phyloP scores from a whole-genome alignment of 257 asterid species.

The Scutellaria baicalensis region DNA sequence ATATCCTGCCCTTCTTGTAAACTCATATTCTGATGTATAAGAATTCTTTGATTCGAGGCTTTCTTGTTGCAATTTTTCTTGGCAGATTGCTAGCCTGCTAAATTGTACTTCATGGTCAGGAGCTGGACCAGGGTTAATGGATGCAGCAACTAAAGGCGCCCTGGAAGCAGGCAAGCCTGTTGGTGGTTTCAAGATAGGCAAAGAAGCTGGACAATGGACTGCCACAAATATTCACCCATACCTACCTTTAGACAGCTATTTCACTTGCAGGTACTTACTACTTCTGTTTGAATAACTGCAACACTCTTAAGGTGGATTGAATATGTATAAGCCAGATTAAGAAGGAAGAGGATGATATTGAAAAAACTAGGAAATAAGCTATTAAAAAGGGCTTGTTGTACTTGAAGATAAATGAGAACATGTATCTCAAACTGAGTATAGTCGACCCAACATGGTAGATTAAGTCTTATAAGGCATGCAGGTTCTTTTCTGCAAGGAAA shows the following conservation, averaged over 20 bases:
- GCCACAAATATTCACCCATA: slow-evolving; percentile 65
- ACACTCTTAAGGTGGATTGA: background rate
- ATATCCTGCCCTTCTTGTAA: background rate
- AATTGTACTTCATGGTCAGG: slow-evolving; percentile 94
- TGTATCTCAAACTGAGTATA: background rate
- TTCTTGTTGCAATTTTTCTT: slow-evolving; percentile 1
- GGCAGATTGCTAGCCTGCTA: slow-evolving; percentile 65
- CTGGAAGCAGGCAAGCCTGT: slow-evolving; percentile 76
- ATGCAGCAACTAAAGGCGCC: slow-evolving; percentile 92
- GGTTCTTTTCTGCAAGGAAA: slow-evolving; percentile 93
- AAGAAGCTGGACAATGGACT: slow-evolving; percentile 95
- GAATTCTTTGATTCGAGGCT: slow-evolving; percentile 10
- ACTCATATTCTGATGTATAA: background rate
- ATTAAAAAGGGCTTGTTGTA: background rate
- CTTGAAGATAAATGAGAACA: background rate
- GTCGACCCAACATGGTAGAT: background rate
- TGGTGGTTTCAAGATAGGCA: slow-evolving; percentile 88
- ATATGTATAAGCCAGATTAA: background rate
- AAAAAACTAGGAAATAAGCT: background rate
- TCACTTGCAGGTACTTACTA: slow-evolving; percentile 69
- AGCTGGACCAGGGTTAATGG: slow-evolving; percentile 95
- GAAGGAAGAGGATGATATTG: background rate
- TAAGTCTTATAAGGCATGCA: slow-evolving; percentile 12
- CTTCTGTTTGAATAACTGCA: background rate
- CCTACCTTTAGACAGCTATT: slow-evolving; percentile 58